Evolutionary conservation across 768 basidiomycete genomes (phyloP).

Genomic region (Xerocomus spinulosus): DNA sequence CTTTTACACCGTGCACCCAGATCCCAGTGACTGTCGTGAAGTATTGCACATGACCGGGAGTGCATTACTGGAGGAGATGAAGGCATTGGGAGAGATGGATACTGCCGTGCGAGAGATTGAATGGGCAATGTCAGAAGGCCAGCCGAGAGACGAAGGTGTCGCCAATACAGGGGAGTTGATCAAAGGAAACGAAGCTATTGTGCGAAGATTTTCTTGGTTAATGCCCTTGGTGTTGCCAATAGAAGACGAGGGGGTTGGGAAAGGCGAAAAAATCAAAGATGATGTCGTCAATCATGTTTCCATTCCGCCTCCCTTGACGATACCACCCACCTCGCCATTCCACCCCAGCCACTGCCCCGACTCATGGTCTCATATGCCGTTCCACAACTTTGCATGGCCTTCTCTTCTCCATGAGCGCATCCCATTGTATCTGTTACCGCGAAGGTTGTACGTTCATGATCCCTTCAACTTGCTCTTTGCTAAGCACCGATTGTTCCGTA

Average conservation of each 20-base stretch:
- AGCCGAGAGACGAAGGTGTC: slow-evolving; percentile 16
- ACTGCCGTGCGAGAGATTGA: slow-evolving; percentile 12
- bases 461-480: slow-evolving; percentile 35
- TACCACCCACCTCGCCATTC: slow-evolving; percentile 26
- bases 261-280: background rate
- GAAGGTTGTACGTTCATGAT: slow-evolving; percentile 42
- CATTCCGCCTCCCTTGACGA: slow-evolving; percentile 2
- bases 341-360: slow-evolving; percentile 34
- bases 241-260: too few relatives aligned
- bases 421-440: slow-evolving; percentile 34
- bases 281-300: background rate
- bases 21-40: background rate
- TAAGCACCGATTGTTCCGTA: background rate
- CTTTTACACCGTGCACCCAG: slow-evolving; percentile 12
- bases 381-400: slow-evolving; percentile 16
- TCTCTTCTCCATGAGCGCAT: slow-evolving; percentile 32
- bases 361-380: slow-evolving; percentile 41
- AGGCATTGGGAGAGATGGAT: slow-evolving; percentile 15
- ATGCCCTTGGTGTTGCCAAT: too few relatives aligned
- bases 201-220: too few relatives aligned
- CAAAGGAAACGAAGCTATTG: too few relatives aligned
- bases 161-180: too few relatives aligned
- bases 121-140: slow-evolving; percentile 22
- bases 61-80: slow-evolving; percentile 9
- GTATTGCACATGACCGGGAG: slow-evolving; percentile 18